Percentiles rank a stretch among this genome's conserved stretches.
Evolutionary conservation across 768 basidiomycete genomes (phyloP).

Genomic region (Rhodosporidiobolus odoratus): DNA sequence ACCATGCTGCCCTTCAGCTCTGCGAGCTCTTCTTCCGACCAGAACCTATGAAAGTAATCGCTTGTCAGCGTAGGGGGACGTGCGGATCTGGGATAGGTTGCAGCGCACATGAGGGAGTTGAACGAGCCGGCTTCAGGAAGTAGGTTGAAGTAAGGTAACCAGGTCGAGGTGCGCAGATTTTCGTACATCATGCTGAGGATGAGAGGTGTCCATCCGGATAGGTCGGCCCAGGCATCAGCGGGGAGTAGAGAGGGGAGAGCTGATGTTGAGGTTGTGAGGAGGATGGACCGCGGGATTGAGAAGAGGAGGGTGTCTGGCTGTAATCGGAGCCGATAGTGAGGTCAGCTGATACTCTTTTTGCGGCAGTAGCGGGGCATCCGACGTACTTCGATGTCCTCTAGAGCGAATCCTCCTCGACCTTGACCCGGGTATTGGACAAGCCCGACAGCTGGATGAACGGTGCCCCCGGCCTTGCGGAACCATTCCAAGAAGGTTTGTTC

Average conservation of each 20-base stretch:
- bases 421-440: conserved; percentile 44
- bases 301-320: conserved; percentile 75
- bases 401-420: conserved; percentile 70
- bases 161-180: conserved; percentile 53
- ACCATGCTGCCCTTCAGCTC: conserved; percentile 80
- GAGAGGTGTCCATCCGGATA: conserved; percentile 73
- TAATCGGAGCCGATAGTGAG: neutral
- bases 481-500: conserved; percentile 39
- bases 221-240: conserved; percentile 59
- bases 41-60: conserved; percentile 53
- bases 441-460: conserved; percentile 37
- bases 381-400: conserved; percentile 64
- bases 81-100: neutral
- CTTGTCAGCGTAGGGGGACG: neutral
- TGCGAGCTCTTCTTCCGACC: conserved; percentile 65
- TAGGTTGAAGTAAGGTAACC: conserved; percentile 66
- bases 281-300: conserved; percentile 68
- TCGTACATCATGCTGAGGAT: conserved; percentile 98
- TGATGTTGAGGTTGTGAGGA: conserved; percentile 74
- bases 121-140: conserved; percentile 62
- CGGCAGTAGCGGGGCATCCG: neutral
- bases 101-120: conserved; percentile 68
- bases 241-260: conserved; percentile 60
- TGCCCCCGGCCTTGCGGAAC: conserved; percentile 39
- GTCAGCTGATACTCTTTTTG: neutral